Evolutionary conservation across 306 rosid genomes (phyloP).

Genomic region (Geum urbanum): DNA sequence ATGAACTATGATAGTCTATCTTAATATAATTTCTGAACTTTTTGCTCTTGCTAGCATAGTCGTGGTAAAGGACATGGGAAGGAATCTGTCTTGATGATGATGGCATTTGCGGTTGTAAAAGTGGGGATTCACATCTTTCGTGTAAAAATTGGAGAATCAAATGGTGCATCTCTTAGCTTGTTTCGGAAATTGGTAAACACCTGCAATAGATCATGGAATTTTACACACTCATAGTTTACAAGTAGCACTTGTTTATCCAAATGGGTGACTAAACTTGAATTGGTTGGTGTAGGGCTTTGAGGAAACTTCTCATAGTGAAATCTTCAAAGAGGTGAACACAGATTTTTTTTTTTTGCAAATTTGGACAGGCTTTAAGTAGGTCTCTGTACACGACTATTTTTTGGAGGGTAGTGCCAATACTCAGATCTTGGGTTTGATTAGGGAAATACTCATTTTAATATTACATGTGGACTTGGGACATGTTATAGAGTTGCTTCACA

Average conservation of each 20-base stretch:
- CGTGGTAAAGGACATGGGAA: slow-evolving; percentile 84
- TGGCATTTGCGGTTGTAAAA: slow-evolving; percentile 67
- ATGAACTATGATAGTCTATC: neutral
- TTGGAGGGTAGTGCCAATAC: neutral
- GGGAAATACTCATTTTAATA: neutral
- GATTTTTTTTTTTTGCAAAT: neutral
- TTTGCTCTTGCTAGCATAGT: slow-evolving; percentile 59
- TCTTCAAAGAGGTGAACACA: slow-evolving; percentile 74
- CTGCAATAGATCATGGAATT: slow-evolving; percentile 2
- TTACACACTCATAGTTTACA: slow-evolving; percentile 1
- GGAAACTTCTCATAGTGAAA: slow-evolving; percentile 63
- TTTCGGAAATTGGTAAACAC: slow-evolving; percentile 65
- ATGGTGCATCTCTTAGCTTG: slow-evolving; percentile 67
- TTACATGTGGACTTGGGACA: neutral
- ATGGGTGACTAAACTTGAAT: slow-evolving; percentile 27
- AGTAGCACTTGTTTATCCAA: neutral
- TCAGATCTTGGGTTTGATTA: neutral
- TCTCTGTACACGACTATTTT: neutral
- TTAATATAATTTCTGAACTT: slow-evolving; percentile 20
- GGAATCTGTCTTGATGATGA: slow-evolving; percentile 77
- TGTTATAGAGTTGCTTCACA: neutral
- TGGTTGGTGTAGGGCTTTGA: slow-evolving; percentile 62
- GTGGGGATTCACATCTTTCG: slow-evolving; percentile 57
- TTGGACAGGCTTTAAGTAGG: neutral
- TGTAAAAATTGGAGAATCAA: slow-evolving; percentile 80